phyloP scores from a whole-genome alignment of 2,329 filamentous ascomycete species.

The Epichloe hybrida region DNA sequence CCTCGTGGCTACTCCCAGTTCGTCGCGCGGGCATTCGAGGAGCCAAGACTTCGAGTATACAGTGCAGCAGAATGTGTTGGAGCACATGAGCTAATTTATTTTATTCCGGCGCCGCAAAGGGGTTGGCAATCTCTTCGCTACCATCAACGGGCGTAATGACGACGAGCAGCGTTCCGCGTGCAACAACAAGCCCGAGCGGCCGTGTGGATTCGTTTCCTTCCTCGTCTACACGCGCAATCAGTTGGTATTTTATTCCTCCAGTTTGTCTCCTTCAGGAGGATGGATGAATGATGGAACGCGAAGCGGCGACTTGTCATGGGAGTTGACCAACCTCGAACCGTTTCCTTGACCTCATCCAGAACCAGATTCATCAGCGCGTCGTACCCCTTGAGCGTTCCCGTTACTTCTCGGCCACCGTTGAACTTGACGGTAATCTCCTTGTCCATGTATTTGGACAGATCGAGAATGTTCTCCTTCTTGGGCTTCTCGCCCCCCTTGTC shows the following conservation, averaged over 20 bases:
- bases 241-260: not conserved
- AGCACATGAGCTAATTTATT: not conserved
- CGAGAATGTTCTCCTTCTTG: slow-evolving; percentile 98
- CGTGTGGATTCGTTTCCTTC: slow-evolving; percentile 78
- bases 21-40: not conserved
- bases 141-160: slow-evolving; percentile 87
- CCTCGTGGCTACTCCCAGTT: too few relatives aligned
- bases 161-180: slow-evolving; percentile 82
- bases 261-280: too few relatives aligned
- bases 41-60: not conserved
- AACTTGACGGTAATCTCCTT: slow-evolving; percentile 94
- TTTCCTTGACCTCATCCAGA: slow-evolving; percentile 83
- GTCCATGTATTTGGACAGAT: slow-evolving; percentile 92
- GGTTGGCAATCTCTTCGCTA: slow-evolving; percentile 91
- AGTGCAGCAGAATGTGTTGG: not conserved
- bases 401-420: slow-evolving; percentile 84
- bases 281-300: too few relatives aligned
- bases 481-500: slow-evolving; percentile 55
- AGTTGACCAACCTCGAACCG: slow-evolving; percentile 57
- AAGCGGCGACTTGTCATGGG: not conserved
- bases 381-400: slow-evolving; percentile 83
- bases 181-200: slow-evolving; percentile 74
- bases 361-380: slow-evolving; percentile 98
- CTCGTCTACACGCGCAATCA: slow-evolving; percentile 50
- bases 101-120: slow-evolving; percentile 53